Percentiles rank a stretch among this genome's conserved stretches.
phyloP scores from a whole-genome alignment of 1,284 basidiomycete species.

The Heterobasidion annosum region DNA sequence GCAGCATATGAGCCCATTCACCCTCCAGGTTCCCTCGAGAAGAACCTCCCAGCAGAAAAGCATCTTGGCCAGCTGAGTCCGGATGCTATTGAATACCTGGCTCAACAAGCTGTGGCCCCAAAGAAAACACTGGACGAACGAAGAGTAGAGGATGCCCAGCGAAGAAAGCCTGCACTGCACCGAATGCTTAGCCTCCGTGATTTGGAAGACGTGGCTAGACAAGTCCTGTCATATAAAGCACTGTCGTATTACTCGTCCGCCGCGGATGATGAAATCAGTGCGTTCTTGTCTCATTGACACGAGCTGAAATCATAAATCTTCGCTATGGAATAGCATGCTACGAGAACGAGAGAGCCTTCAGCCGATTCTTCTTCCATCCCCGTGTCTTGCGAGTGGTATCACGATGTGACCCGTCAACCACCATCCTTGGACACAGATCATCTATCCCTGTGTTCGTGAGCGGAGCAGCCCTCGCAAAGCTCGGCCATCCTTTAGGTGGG shows the following conservation, averaged over 20 bases:
- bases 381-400: constrained; percentile 70
- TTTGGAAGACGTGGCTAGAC: constrained; percentile 65
- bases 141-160: constrained; percentile 54
- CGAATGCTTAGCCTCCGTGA: constrained; percentile 68
- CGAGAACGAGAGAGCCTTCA: constrained; percentile 70
- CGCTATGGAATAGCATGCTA: constrained; percentile 30
- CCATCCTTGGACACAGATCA: constrained; percentile 68
- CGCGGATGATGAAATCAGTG: constrained; percentile 76
- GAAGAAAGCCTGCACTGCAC: constrained; percentile 53
- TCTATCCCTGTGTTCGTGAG: constrained; percentile 79
- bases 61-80: constrained; percentile 65
- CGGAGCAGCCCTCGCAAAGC: constrained; percentile 82
- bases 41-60: constrained; percentile 55
- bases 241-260: constrained; percentile 79
- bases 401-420: constrained; percentile 65
- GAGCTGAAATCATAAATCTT: background rate
- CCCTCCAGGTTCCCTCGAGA: constrained; percentile 60
- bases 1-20: constrained; percentile 67
- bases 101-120: constrained; percentile 28
- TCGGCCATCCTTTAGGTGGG: constrained; percentile 74
- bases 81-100: constrained; percentile 35
- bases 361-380: constrained; percentile 76
- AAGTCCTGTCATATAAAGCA: constrained; percentile 64
- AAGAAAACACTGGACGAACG: constrained; percentile 63
- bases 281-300: constrained; percentile 16